Base-by-base conservation (phyloP, 352 stramenopile genomes). In the Phytophthora hibernalis region DNA sequence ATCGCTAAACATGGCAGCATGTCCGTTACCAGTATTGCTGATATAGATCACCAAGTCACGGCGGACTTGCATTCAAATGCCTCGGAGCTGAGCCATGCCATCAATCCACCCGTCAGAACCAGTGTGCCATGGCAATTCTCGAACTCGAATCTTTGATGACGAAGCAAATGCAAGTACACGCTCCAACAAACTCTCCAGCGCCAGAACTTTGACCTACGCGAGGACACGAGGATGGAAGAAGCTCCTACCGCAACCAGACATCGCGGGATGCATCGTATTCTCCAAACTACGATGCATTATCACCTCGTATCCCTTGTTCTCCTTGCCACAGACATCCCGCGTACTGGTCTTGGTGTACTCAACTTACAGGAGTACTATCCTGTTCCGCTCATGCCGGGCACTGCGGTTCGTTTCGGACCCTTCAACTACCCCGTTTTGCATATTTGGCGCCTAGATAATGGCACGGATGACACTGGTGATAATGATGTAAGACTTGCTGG, bases 351-450 rank as follows among this genome's bases (percentile, higher is more conserved):
- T 11, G 75, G 77, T 0, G 53, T 84, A 3, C 18, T 45, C 5
- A 61, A 68, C 24, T 22, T 82, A 5, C 54, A 50, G 1, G 33
- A 70, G 3, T 74, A 74, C 20, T 83, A 79, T 26, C 35, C 62
- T 0, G 61, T 56, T 0, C 31, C 56, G 4, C 64, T 71, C 8
- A 77, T 71, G 21, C 79, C 79, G 2, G 67, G 52, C 30, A 70
- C 70, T 1, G 64, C 54, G 0, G 67, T 77, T 26, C 68, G 53
- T 18, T 90, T 82, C 37, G 81, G 77, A 9, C 79, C 79, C 1
- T 88, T 81, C 54, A 74, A 69, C 21, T 89, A 89, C 33, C 77
- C 70, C 0, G 55, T 88, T 18, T 33, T 59, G 5, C 79, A 87
- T 15, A 68, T 87, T 11, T 53, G 18, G 15, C 58, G 45, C 22